Evolutionary conservation across 495 filamentous ascomycete species (phyloP), one percentile per base, ranked within the genome.

Genomic region (Pseudevernia furfuracea): DNA sequence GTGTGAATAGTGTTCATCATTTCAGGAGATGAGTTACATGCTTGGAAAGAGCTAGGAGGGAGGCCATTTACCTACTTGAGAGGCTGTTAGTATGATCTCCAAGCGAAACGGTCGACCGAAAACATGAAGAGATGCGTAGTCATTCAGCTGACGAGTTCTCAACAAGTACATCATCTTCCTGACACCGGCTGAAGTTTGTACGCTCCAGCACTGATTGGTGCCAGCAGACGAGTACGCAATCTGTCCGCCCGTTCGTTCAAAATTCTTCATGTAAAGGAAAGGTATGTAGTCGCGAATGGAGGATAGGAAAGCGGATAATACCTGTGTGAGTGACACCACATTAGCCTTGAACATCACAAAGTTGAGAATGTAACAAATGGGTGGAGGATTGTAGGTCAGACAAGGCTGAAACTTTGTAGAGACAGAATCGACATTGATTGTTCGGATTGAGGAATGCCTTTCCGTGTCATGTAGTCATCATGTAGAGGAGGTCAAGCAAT

Each of bases 181-280:
- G 78, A 78, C 80, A 83, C 77, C 85, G 80, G 85, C 84, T 88
- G 86, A 84, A 86, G 86, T 87, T 92, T 96, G 90, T 92, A 95
- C 87, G 84, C 84, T 86, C 84, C 81, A 81, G 80, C 85, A 85
- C 81, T 79, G 76, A 74, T 78, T 85, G 83, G 79, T 79, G 80
- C 76, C 76, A 75, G 78, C 72, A 74, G 70, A 77, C 75, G 82
- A 84, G 82, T 85, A 88, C 85, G 81, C 83, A 81, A 77, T 96
- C 86, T 95, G 92, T 92, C 92, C 92, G 92, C 92, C 92, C 90
- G 91, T 92, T 92, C 90, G 90, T 94, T 95, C 89, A 91, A 90
- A 74, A 85, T 87, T 96, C 91, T 85, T 94, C 86, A 92, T 90
- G 80, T 79, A 60, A 39, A 19, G 4, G 59, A 25, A 15, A 19